Conservation (phyloP, 495 filamentous ascomycete species). For the Hypomontagnella submonticulosa region DNA sequence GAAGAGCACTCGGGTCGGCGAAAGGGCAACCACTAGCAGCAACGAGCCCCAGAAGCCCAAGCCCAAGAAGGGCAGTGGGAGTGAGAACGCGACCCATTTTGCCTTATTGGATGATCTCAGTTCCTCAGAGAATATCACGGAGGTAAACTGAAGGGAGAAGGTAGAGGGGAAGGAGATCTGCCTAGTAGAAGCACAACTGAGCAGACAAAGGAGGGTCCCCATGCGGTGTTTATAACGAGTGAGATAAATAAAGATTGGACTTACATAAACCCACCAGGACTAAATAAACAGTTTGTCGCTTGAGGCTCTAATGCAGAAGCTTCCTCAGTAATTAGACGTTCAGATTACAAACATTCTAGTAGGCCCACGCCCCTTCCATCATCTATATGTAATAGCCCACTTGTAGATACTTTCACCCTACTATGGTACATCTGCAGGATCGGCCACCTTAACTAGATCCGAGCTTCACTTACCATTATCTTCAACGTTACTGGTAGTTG, state of each 20-base stretch:
- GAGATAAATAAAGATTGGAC: conserved; percentile 8
- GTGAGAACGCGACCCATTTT: conserved; percentile 39
- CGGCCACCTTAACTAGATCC: conserved; percentile 26
- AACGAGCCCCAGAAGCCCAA: conserved; percentile 35
- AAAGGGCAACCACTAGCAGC: conserved; percentile 54
- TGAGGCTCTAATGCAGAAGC: conserved; percentile 37
- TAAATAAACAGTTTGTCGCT: conserved; percentile 2
- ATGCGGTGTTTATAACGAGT: conserved; percentile 29
- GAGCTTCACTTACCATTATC: conserved; percentile 36
- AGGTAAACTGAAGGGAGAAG: conserved; percentile 4
- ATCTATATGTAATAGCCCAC: neutral
- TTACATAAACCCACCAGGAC: conserved; percentile 20
- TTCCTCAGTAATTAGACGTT: conserved; percentile 27
- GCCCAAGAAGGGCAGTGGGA: conserved; percentile 34
- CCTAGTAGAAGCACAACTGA: conserved; percentile 9
- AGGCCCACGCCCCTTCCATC: neutral
- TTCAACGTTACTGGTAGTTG: conserved; percentile 27
- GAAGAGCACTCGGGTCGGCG: conserved; percentile 50
- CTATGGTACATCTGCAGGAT: conserved; percentile 18
- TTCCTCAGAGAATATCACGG: conserved; percentile 10
- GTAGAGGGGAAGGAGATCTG: conserved; percentile 1
- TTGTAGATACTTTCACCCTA: conserved; percentile 7
- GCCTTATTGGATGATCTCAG: conserved; percentile 11
- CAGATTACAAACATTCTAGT: conserved; percentile 25
- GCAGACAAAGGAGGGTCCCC: conserved; percentile 22